Base-by-base conservation (phyloP, 352 stramenopile genomes). In the Phytophthora sojae region DNA sequence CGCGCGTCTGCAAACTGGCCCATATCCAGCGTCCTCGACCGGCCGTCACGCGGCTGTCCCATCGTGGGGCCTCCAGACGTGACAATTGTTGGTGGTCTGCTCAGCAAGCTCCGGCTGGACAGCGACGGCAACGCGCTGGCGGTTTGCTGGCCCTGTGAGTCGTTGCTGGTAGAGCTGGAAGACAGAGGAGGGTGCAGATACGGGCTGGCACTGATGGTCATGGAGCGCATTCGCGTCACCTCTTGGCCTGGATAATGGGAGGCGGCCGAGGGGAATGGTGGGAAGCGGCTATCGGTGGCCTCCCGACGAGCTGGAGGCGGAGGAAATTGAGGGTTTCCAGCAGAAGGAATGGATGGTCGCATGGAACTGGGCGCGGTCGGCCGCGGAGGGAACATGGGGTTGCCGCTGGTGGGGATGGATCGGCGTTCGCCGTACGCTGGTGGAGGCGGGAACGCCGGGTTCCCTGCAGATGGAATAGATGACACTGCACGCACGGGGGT, bases 11-110 rank as follows among this genome's bases (percentile, higher is more conserved):
- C 72, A 56, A 96, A 96, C 53, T 86, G 80, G 11, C 87, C 88
- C 85, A 96, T 94, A 57, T 96, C 89, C 21, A 96, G 73, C 19
- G 89, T 96, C 55, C 92, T 88, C 50, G 89, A 96, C 42, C 89
- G 85, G 29, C 81, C 80, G 70, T 96, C 89, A 55, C 89, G 89
- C 9, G 89, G 80, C 37, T 92, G 82, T 25, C 86, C 85, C 81
- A 95, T 89, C 4, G 85, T 83, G 8, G 83, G 82, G 1, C 82
- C 80, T 30, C 63, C 63, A 21, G 60, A 67, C 4, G 55, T 64
- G 29, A 72, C 63, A 65, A 75, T 73, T 4, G 72, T 56, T 15
- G 71, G 62, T 30, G 66, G 64, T 26, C 66, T 75, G 26, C 71
- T 71, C 50, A 92, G 47, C 35, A 82, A 61, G 35, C 67, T 86